Evolutionary conservation across 2,329 filamentous ascomycete genomes (phyloP), one percentile per base, ranked within the genome.

Genomic region (Lasiodiplodia citricola): DNA sequence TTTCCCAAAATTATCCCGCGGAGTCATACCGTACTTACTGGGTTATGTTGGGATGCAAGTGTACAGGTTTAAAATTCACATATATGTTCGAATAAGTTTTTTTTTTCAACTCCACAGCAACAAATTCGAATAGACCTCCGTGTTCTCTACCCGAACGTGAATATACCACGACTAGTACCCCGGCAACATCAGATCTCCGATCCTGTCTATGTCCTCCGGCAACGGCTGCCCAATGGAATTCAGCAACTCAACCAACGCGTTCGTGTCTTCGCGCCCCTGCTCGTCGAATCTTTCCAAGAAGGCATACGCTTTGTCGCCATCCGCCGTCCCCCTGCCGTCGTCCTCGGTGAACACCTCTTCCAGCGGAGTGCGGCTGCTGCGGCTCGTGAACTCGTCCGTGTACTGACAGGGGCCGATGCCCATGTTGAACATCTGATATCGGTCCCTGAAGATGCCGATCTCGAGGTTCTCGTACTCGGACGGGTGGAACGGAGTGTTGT

Each of bases 401-500:
- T 63, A 63, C 11, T 31, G 58, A 18, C 47, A 51, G 5, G 58
- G 58, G 14, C n/a, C 58, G 13, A 63, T 21, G n/a, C 58, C 58
- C 44, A 21, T 51, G 58, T 63, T 16, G 28, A 63, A 63, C 7
- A 47, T 31, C 23, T 35, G 8, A 4, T 63, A 63, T 14, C 58
- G 38, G 21, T 63, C 44, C 11, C 5, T 8, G 18, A 28, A 31
- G 16, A 63, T 23, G 18, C 41, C 31, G n/a, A 63, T 50, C 4
- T 18, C 3, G 18, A 63, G 25, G 7, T 50, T 16, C 10, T 51
- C 41, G 37, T 50, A 47, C 14, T n/a, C 56, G 21, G 37, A 11
- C 2, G 35, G 35, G 56, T 56, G 25, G 28, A 37, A 56, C 44
- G 44, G 44, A 35, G 37, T 11, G 8, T 21, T 31, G n/a, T 35